Percentiles rank a stretch among this genome's conserved stretches.
phyloP scores from a whole-genome alignment of 257 asterid genomes.

The Eucommia ulmoides region DNA sequence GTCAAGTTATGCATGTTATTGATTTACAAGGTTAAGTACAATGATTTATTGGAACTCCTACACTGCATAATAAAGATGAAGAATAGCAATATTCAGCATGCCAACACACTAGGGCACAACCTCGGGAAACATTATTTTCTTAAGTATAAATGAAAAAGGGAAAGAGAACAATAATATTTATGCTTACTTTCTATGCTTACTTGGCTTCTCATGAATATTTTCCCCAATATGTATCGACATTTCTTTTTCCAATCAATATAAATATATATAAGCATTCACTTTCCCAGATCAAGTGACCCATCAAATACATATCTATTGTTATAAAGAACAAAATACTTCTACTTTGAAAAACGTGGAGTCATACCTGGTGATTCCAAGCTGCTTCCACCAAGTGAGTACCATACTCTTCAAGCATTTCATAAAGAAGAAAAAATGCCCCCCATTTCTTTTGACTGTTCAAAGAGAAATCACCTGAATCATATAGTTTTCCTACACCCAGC shows the following conservation, averaged over 20 bases:
- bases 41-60: too few species aligned
- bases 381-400: slow-evolving; percentile 99
- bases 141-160: too few species aligned
- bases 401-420: slow-evolving; percentile 97
- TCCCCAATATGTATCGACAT: background rate
- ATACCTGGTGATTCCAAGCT: slow-evolving; percentile 96
- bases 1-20: too few species aligned
- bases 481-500: slow-evolving; percentile 63
- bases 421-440: slow-evolving; percentile 82
- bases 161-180: background rate
- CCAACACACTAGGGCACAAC: too few species aligned
- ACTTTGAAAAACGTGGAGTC: slow-evolving; percentile 8
- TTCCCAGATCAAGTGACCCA: background rate
- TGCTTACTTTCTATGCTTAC: background rate
- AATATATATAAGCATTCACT: background rate
- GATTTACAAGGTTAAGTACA: too few species aligned
- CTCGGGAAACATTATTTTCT: too few species aligned
- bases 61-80: too few species aligned
- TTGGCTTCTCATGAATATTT: background rate
- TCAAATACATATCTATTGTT: background rate
- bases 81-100: too few species aligned
- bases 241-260: background rate
- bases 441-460: slow-evolving; percentile 47
- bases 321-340: too few species aligned
- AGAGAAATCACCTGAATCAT: slow-evolving; percentile 26